These are phyloP conservation scores for Closterium sp. DNA, from an alignment of 139 green algal species.

Conservation along the genomic window DNA sequence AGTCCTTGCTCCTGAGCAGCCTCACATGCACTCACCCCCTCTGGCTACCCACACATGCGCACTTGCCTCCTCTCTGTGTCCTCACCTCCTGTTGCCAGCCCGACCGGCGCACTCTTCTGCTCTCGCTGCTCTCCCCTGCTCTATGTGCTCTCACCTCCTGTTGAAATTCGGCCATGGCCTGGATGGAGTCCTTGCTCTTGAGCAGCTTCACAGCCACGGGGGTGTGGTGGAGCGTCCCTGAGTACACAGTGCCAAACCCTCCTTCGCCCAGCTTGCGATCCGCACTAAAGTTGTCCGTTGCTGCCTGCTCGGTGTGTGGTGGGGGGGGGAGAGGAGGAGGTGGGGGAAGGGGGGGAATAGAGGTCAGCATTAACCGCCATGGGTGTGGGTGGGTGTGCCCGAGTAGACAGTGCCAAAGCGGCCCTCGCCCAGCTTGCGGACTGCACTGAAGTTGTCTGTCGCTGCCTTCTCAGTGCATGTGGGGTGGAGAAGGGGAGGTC, in stretches of 20 bases:
- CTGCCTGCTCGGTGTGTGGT: constrained; percentile 8
- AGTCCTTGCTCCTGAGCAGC: constrained; percentile 39
- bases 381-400: no score
- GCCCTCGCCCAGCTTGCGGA: constrained; percentile 37
- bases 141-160: constrained; percentile 24
- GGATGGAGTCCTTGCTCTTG: constrained; percentile 30
- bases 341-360: no score
- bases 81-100: no score
- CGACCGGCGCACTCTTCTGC: no score
- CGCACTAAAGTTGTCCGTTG: constrained; percentile 32
- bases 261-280: constrained; percentile 40
- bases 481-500: not conserved
- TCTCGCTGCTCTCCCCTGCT: no score
- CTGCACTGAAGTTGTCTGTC: constrained; percentile 30
- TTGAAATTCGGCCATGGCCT: constrained; percentile 29
- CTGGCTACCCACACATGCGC: no score
- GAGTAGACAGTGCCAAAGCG: constrained; percentile 48
- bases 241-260: constrained; percentile 47
- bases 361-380: no score
- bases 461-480: constrained; percentile 3
- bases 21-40: constrained; percentile 28
- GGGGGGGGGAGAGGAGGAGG: no score
- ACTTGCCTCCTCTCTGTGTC: no score
- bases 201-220: constrained; percentile 46
- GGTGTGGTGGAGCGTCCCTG: constrained; percentile 37